Base-by-base conservation (phyloP, 2,329 filamentous ascomycete genomes). In the Podosphaera xanthii region DNA sequence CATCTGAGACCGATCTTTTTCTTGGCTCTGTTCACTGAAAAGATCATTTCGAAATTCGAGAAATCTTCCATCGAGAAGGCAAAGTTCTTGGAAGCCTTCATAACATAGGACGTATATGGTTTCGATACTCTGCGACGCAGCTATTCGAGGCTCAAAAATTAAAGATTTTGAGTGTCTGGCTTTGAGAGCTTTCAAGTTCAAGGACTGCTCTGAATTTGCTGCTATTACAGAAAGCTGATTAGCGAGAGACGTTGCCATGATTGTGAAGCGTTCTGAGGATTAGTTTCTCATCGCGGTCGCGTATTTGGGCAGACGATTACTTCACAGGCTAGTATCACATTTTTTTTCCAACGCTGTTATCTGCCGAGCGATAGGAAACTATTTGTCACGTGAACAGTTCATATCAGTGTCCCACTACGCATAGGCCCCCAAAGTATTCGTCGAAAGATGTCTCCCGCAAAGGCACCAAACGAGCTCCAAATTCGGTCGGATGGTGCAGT, bases 221-320 rank as follows among this genome's bases (percentile, higher is more conserved):
- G 90, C 87, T 69, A 98, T 90, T 70, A 87, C 83, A 76, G 90
- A 87, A 75, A 99, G 77, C 79, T 98, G 94, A 75, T 87, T 83
- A 73, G 91, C 86, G 66, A 99, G 84, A 69, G 87, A 84, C 62
- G 89, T 87, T 67, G 84, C 78, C 88, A 94, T 95, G 40, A 50
- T 40, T 59, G n/a, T 52, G 10, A 40, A 10, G 36, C 36, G 36
- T 10, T 10, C 10, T 5, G 36, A 5, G 5, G 36, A 6, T 10
- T 40, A 40, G 5, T 40, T 40, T 10, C 22, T 49, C 33, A 48
- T 44, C n/a, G 40, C n/a, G 36, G 10, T 40, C 5, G 36, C 5
- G 10, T 6, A 40, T 6, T 40, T 40, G 6, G 22, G 22, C 22
- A 22, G 22, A 1, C 22, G 22, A 22, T 22, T 1, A 22, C 22